phyloP scores from a whole-genome alignment of 2,329 filamentous ascomycete species.

The Elsinoe fawcettii region DNA sequence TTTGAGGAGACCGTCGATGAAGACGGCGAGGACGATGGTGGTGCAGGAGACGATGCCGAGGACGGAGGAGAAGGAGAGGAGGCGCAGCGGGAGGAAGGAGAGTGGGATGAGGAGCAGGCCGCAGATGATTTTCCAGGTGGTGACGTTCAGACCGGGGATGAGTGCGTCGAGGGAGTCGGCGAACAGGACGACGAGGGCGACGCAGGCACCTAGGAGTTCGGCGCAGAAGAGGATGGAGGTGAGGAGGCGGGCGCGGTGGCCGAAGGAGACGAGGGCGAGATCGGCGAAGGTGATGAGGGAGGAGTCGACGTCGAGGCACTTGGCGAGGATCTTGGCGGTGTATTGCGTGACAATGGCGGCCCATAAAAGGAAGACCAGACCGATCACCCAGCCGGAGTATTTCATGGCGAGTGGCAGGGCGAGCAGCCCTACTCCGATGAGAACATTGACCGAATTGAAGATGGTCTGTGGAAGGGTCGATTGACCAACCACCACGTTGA shows the following conservation, averaged over 20 bases:
- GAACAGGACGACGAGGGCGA: conserved; percentile 87
- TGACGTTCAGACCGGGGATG: conserved; percentile 60
- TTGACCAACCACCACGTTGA: conserved; percentile 80
- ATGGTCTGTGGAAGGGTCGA: conserved; percentile 93
- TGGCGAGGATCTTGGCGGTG: conserved; percentile 76
- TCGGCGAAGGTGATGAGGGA: conserved; percentile 91
- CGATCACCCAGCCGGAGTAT: conserved; percentile 82
- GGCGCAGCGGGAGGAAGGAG: conserved; percentile 73
- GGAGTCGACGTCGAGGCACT: conserved; percentile 78
- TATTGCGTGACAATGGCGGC: conserved; percentile 73
- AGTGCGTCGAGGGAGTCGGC: conserved; percentile 80
- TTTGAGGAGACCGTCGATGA: conserved; percentile 82
- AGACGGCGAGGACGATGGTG: conserved; percentile 75
- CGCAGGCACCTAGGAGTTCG: conserved; percentile 79
- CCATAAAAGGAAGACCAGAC: conserved; percentile 64
- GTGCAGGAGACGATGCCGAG: conserved; percentile 87
- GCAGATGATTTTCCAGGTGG: conserved; percentile 79
- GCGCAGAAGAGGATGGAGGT: conserved; percentile 82
- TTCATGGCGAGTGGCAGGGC: conserved; percentile 82
- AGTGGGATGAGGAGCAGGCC: conserved; percentile 70
- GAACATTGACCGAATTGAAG: conserved; percentile 91
- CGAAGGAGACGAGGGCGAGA: conserved; percentile 84
- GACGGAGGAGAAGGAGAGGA: conserved; percentile 84
- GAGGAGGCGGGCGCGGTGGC: conserved; percentile 67
- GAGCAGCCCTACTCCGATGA: conserved; percentile 83